These are phyloP conservation scores for Botrytis aclada DNA, from an alignment of 2,329 filamentous ascomycete genomes.

Conservation along the genomic window DNA sequence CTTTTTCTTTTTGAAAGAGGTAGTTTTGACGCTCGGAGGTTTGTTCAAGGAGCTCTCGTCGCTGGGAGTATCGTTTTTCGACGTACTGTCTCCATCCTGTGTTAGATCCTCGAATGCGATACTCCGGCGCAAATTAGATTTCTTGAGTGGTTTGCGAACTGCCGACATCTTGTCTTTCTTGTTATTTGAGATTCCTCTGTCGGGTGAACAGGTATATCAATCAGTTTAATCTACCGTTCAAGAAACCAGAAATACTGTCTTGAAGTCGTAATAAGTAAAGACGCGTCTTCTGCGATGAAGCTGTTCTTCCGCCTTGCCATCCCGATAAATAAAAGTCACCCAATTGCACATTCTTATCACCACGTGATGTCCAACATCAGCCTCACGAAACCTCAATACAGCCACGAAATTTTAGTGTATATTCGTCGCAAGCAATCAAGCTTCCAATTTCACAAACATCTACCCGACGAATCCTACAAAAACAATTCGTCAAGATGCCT, in stretches of 20 bases:
- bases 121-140: slow-evolving; percentile 57
- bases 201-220: neutral
- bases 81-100: slow-evolving; percentile 34
- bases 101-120: slow-evolving; percentile 44
- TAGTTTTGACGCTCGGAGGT: slow-evolving; percentile 47
- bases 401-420: slow-evolving; percentile 21
- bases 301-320: slow-evolving; percentile 4
- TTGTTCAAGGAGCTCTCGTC: slow-evolving; percentile 32
- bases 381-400: slow-evolving; percentile 19
- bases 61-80: slow-evolving; percentile 12
- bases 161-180: slow-evolving; percentile 23
- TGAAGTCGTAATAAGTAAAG: neutral
- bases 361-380: slow-evolving; percentile 31
- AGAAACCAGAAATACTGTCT: neutral
- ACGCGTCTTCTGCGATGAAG: neutral
- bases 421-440: slow-evolving; percentile 8
- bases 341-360: slow-evolving; percentile 23
- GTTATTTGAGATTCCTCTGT: neutral
- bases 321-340: neutral
- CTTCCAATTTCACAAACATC: slow-evolving; percentile 19
- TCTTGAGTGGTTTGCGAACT: slow-evolving; percentile 52
- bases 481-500: slow-evolving; percentile 63
- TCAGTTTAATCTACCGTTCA: no score
- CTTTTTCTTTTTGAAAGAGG: slow-evolving; percentile 67
- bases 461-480: slow-evolving; percentile 17